Base-by-base conservation (phyloP, 768 basidiomycete species). In the Tricholoma terreum region DNA sequence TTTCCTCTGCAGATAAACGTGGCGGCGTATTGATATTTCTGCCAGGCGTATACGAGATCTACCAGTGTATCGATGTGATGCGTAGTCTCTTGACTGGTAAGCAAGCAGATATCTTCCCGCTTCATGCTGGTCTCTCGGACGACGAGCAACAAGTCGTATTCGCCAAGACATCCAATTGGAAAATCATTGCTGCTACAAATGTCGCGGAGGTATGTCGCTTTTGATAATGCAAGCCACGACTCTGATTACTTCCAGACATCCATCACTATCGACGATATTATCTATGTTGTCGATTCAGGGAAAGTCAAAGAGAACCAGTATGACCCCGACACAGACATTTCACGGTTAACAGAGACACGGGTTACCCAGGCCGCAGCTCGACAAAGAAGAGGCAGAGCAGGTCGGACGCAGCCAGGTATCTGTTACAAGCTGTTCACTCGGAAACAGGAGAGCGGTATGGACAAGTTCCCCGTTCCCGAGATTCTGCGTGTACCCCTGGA, bases 341-440 rank as follows among this genome's bases (percentile, higher is more conserved):
- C 92, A 24, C 76, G 80, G 50, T 73, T 98, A n/a, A 82, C 81
- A 6, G 94, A 97, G 66, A 80, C 79, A 36, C 92, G 90, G 85
- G 79, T 89, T 52, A 85, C 84, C 6, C 82, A 80, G 58, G 94
- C 94, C 0, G 88, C 90, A 3, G 90, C 87, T 2, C 78, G 83
- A 58, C 95, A 98, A 66, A 77, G 95, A 55, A 76, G 94, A 59
- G 95, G 95, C 58, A 84, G 95, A 65, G 94, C 95, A 1, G 95
- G 95, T 21, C 84, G 95, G 54, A 94, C 90, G 2, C 84, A 81
- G 57, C 84, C 88, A 0, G 92, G 91, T 0, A 69, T 83, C 55
- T 97, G 94, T 71, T 97, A 89, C 74, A 97, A 94, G 72, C 75
- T 97, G 4, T 97, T 89, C 69, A 93, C 91, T 0, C 78, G 82